Evolutionary conservation across 108 stramenopile genomes (phyloP).

Genomic region (Pseudonitzschia multiseries): DNA sequence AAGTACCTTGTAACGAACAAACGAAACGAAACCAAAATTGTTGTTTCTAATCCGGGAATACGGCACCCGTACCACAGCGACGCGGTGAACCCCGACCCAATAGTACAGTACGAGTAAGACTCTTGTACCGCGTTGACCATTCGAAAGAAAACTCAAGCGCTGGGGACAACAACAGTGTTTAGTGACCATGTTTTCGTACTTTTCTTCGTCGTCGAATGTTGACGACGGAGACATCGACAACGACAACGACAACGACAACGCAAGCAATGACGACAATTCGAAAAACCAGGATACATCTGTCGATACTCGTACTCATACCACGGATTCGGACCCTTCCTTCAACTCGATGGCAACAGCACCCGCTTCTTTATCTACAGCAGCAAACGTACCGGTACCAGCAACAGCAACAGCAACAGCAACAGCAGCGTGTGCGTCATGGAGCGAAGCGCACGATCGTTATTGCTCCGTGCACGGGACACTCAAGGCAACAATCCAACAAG

Average conservation of each 20-base stretch:
- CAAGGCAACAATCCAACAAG: slow-evolving; percentile 19
- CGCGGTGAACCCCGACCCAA: no score
- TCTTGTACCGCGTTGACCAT: no score
- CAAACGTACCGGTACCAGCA: no score
- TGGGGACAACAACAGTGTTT: neutral
- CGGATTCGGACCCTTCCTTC: no score
- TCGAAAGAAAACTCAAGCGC: no score
- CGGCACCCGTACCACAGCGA: no score
- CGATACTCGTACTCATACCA: neutral
- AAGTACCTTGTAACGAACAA: no score
- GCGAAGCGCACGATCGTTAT: slow-evolving; percentile 25
- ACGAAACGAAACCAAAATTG: no score
- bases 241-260: neutral
- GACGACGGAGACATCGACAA: neutral
- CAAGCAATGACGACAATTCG: neutral
- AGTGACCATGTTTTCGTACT: neutral
- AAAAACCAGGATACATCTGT: neutral
- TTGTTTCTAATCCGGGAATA: no score
- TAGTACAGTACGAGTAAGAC: no score
- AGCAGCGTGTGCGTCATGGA: slow-evolving; percentile 2
- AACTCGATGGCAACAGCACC: neutral
- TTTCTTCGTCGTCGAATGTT: slow-evolving; percentile 5
- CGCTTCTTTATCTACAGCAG: no score
- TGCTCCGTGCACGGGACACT: slow-evolving; percentile 20
- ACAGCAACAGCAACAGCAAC: no score